A percentile compares a stretch with the other conserved stretches of the same genome.
Conservation (phyloP, 73 alveolate species). For the Effrenium voratum region DNA sequence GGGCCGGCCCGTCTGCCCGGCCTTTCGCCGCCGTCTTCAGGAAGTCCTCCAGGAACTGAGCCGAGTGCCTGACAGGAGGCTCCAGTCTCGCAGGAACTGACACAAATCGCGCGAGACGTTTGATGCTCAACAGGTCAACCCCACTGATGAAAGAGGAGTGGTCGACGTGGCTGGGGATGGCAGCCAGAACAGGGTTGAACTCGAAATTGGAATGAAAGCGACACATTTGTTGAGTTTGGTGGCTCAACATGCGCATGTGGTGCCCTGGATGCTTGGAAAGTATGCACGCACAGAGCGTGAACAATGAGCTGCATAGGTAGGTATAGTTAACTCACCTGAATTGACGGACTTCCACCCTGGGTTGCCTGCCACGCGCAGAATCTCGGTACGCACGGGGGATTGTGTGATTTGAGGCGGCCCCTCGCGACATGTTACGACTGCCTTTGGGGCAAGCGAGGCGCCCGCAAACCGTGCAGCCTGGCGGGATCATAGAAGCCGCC, state of each 20-base stretch:
- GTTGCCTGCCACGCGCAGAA: neutral
- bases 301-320: neutral
- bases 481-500: slow-evolving; percentile 84
- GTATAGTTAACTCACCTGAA: neutral
- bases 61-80: slow-evolving; percentile 21
- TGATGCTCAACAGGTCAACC: neutral
- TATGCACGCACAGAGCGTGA: neutral
- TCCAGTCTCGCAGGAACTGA: neutral
- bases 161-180: neutral
- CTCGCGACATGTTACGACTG: neutral
- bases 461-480: slow-evolving; percentile 6
- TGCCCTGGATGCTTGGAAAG: neutral
- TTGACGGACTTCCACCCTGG: neutral
- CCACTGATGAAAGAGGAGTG: neutral
- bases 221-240: neutral
- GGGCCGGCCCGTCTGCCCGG: slow-evolving; percentile 13
- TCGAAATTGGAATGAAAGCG: neutral
- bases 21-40: slow-evolving; percentile 43
- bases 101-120: neutral
- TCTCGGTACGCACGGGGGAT: neutral
- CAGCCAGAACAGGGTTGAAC: neutral
- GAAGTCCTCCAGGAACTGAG: slow-evolving; percentile 71
- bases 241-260: neutral
- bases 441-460: too few relatives aligned
- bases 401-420: neutral